Conservation (phyloP, 2,329 filamentous ascomycete genomes). For the Pseudogymnoascus destructans region DNA sequence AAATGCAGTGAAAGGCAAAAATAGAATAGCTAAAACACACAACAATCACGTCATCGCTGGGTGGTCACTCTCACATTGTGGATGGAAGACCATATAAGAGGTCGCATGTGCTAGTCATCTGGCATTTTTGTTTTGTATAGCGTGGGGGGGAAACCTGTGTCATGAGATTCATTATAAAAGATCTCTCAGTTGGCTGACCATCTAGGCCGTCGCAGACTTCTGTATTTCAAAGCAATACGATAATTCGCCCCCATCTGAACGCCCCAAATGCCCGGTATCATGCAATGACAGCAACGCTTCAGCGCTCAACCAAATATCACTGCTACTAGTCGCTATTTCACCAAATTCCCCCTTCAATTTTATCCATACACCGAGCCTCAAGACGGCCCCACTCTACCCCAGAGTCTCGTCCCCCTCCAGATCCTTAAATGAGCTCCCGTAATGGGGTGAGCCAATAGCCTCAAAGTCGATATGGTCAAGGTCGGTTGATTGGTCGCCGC, state of each 20-base stretch:
- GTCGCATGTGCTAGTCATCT: neutral
- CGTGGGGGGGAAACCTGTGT: neutral
- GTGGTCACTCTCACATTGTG: neutral
- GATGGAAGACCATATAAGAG: slow-evolving; percentile 1
- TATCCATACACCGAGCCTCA: slow-evolving; percentile 1
- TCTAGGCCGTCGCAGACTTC: neutral
- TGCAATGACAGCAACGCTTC: slow-evolving; percentile 8
- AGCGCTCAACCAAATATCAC: slow-evolving; percentile 5
- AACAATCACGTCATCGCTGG: slow-evolving; percentile 3
- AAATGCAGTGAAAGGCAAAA: slow-evolving; percentile 1
- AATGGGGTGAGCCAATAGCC: neutral
- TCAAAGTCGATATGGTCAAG: slow-evolving; percentile 1
- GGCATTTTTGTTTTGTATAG: neutral
- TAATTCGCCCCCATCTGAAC: neutral
- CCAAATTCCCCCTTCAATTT: neutral
- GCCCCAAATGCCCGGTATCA: slow-evolving; percentile 7
- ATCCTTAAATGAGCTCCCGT: slow-evolving; percentile 3
- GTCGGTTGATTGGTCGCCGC: neutral
- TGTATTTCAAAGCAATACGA: slow-evolving; percentile 6
- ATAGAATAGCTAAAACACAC: slow-evolving; percentile 6
- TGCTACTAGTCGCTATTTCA: neutral
- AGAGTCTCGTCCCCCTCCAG: slow-evolving; percentile 6
- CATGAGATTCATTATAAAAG: slow-evolving; percentile 1
- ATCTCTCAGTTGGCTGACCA: neutral
- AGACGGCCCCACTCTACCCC: slow-evolving; percentile 4